Conservation (phyloP, 2,329 filamentous ascomycete species). For the Aspergillus cejpii region DNA sequence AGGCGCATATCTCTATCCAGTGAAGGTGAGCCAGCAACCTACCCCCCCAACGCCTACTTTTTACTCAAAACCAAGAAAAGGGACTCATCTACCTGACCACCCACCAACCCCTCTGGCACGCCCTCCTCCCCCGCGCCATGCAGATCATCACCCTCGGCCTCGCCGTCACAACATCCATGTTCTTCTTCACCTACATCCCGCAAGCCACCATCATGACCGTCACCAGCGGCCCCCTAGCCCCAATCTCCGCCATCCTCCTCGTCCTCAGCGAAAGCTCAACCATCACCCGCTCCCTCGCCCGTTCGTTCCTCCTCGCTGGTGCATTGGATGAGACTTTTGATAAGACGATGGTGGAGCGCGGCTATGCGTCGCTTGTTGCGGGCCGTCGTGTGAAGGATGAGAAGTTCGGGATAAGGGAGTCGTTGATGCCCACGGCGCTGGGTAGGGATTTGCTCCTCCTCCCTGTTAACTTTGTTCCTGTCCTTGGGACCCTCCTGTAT, state of each 20-base stretch:
- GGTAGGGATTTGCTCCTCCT: slow-evolving; percentile 77
- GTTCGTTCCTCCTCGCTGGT: slow-evolving; percentile 71
- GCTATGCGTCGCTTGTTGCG: slow-evolving; percentile 58
- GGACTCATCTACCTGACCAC: slow-evolving; percentile 56
- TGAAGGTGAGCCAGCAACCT: slow-evolving; percentile 49
- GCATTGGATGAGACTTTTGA: slow-evolving; percentile 86
- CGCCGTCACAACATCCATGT: slow-evolving; percentile 71
- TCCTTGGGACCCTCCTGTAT: slow-evolving; percentile 77
- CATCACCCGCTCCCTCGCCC: slow-evolving; percentile 49
- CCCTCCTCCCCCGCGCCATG: slow-evolving; percentile 51
- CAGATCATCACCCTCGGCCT: slow-evolving; percentile 64
- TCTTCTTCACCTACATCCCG: slow-evolving; percentile 77
- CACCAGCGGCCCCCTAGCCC: slow-evolving; percentile 69
- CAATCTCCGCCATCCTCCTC: slow-evolving; percentile 55
- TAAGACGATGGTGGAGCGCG: slow-evolving; percentile 54
- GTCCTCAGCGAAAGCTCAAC: slow-evolving; percentile 52
- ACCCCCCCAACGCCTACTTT: too few relatives aligned
- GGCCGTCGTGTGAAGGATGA: slow-evolving; percentile 70
- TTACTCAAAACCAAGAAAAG: too few relatives aligned
- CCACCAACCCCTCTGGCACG: slow-evolving; percentile 54
- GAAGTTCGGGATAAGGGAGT: too few relatives aligned
- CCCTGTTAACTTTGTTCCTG: slow-evolving; percentile 85
- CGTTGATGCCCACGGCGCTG: slow-evolving; percentile 54
- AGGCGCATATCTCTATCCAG: slow-evolving; percentile 75
- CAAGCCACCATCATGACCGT: slow-evolving; percentile 77